Percentiles rank a stretch among this genome's conserved stretches.
phyloP scores from a whole-genome alignment of 2,329 filamentous ascomycete species.

The Epichloe brachyelytri region DNA sequence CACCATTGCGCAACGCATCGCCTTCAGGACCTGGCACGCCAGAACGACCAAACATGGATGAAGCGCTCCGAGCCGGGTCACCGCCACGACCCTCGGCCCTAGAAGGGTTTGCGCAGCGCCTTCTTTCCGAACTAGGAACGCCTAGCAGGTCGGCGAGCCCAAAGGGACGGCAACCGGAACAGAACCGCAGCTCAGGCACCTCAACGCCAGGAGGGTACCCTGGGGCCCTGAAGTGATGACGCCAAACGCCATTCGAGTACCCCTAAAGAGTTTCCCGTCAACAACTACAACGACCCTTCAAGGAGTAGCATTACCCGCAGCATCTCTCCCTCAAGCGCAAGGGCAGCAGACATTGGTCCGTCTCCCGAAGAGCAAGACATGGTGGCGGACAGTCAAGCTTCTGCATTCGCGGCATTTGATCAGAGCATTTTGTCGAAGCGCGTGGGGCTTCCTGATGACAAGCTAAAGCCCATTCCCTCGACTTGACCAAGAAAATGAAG shows the following conservation, averaged over 20 bases:
- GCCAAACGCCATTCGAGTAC: constrained; percentile 20
- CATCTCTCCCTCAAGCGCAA: constrained; percentile 27
- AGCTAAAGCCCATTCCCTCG: constrained; percentile 33
- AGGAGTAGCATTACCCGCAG: constrained; percentile 22
- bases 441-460: constrained; percentile 33
- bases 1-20: constrained; percentile 14
- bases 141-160: constrained; percentile 38
- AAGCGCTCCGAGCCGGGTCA: constrained; percentile 32
- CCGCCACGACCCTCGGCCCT: constrained; percentile 41
- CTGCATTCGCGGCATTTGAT: constrained; percentile 51
- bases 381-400: constrained; percentile 35
- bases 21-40: constrained; percentile 21
- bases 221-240: constrained; percentile 12
- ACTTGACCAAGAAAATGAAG: constrained; percentile 18
- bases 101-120: constrained; percentile 49
- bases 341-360: constrained; percentile 12
- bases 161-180: constrained; percentile 37
- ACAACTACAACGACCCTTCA: constrained; percentile 22
- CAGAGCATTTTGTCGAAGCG: constrained; percentile 46
- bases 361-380: constrained; percentile 20
- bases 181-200: constrained; percentile 17
- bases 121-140: constrained; percentile 45
- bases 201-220: constrained; percentile 16
- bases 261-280: constrained; percentile 31
- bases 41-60: constrained; percentile 32